phyloP scores from a whole-genome alignment of 2,329 filamentous ascomycete genomes.

The Graphilbum sp. region DNA sequence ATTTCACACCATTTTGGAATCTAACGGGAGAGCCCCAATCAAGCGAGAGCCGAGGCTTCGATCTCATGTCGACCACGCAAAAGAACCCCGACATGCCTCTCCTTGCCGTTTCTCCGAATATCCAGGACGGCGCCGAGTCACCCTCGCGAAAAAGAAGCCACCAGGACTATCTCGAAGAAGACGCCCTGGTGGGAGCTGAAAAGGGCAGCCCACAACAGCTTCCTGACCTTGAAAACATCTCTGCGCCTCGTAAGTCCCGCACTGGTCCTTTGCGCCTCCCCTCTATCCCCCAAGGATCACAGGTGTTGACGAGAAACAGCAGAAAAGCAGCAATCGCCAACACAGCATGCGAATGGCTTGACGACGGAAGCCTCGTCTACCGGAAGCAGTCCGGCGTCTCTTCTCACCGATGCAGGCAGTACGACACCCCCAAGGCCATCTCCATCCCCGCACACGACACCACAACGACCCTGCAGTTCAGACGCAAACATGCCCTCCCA shows the following conservation, averaged over 20 bases:
- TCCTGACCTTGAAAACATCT: conserved; percentile 9
- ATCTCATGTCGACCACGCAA: too few relatives aligned
- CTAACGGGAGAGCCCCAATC: too few relatives aligned
- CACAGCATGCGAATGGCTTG: neutral
- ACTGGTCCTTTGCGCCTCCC: too few relatives aligned
- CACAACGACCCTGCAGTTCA: conserved; percentile 6
- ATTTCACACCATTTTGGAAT: too few relatives aligned
- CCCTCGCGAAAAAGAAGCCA: conserved; percentile 28
- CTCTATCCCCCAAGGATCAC: too few relatives aligned
- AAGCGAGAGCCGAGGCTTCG: too few relatives aligned
- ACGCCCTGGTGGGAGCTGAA: neutral
- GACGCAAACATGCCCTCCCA: too few relatives aligned
- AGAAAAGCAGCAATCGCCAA: conserved; percentile 6
- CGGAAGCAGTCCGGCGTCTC: conserved; percentile 14
- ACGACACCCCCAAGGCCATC: conserved; percentile 22
- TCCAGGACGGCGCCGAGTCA: conserved; percentile 24
- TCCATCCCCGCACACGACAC: conserved; percentile 18
- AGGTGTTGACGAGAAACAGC: neutral
- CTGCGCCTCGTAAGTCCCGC: neutral
- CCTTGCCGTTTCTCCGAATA: conserved; percentile 28
- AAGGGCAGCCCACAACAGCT: conserved; percentile 8
- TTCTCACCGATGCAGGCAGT: conserved; percentile 24
- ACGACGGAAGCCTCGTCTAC: neutral
- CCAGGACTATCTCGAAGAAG: conserved; percentile 22
- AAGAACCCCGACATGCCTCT: conserved; percentile 25